A percentile compares a stretch with the other conserved stretches of the same genome.
These are phyloP conservation scores for Fonsecaea nubica DNA, from an alignment of 2,329 filamentous ascomycete species.

Conservation along the genomic window DNA sequence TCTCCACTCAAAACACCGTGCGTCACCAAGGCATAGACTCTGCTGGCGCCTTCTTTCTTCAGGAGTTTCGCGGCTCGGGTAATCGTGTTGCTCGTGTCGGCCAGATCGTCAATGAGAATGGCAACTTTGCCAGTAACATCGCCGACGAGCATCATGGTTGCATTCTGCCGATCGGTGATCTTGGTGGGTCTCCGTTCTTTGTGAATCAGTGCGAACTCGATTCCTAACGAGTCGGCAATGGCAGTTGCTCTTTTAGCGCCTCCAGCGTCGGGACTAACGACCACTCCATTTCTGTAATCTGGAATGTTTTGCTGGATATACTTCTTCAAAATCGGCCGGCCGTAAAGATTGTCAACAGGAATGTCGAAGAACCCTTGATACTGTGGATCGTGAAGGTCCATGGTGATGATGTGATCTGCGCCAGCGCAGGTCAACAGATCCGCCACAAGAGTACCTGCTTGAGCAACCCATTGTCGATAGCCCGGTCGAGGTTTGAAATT, in stretches of 20 bases:
- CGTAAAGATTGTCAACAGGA: slow-evolving; percentile 96
- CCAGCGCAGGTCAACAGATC: slow-evolving; percentile 94
- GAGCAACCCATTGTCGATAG: slow-evolving; percentile 98
- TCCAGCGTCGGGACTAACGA: slow-evolving; percentile 95
- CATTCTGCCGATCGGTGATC: slow-evolving; percentile 79
- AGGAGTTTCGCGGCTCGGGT: slow-evolving; percentile 95
- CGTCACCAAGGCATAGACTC: slow-evolving; percentile 89
- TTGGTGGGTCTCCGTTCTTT: slow-evolving; percentile 93
- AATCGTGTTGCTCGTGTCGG: slow-evolving; percentile 96
- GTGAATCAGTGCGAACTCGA: slow-evolving; percentile 97
- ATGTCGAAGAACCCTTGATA: slow-evolving; percentile 99
- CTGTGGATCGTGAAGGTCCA: slow-evolving; percentile 95
- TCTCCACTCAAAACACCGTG: slow-evolving; percentile 96
- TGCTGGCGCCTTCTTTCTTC: slow-evolving; percentile 88
- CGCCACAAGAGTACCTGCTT: slow-evolving; percentile 92
- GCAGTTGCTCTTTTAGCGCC: slow-evolving; percentile 95
- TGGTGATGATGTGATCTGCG: slow-evolving; percentile 95
- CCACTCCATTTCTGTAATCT: slow-evolving; percentile 82
- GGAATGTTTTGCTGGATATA: slow-evolving; percentile 81
- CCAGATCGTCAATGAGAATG: slow-evolving; percentile 92
- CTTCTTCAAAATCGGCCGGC: slow-evolving; percentile 61
- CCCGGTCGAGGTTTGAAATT: slow-evolving; percentile 84
- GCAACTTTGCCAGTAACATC: slow-evolving; percentile 80
- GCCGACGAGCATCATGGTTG: slow-evolving; percentile 93
- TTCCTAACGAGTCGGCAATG: slow-evolving; percentile 89